These are phyloP conservation scores for Arthrobotrys iridis DNA, from an alignment of 2,329 filamentous ascomycete genomes.

Conservation along the genomic window DNA sequence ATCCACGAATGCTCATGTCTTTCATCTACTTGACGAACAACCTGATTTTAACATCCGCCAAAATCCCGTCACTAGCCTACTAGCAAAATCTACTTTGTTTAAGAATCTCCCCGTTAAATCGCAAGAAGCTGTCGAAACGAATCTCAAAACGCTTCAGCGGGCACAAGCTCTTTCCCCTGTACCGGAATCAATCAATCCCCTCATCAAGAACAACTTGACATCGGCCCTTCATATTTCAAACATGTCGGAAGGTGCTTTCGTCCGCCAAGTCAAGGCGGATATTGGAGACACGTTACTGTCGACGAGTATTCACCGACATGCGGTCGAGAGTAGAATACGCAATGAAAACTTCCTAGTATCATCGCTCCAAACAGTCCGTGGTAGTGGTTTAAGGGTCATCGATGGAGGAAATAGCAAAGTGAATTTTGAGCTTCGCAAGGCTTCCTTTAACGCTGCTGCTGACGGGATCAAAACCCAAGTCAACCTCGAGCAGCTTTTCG, in stretches of 20 bases:
- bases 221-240: background rate
- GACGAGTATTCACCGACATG: constrained; percentile 29
- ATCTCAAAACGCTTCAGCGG: background rate
- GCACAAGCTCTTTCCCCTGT: background rate
- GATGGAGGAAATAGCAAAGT: constrained; percentile 4
- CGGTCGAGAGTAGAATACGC: background rate
- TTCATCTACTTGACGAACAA: constrained; percentile 4
- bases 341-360: constrained; percentile 10
- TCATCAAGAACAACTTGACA: constrained; percentile 1
- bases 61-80: background rate
- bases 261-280: background rate
- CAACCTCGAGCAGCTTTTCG: constrained; percentile 35
- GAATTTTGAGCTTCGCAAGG: background rate
- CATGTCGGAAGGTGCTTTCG: background rate
- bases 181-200: background rate
- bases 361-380: constrained; percentile 17
- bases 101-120: background rate
- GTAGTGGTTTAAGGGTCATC: constrained; percentile 11
- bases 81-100: background rate
- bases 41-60: background rate
- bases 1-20: background rate
- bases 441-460: background rate
- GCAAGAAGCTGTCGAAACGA: background rate
- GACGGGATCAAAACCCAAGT: background rate
- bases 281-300: background rate